Conservation (phyloP, 2,329 filamentous ascomycete genomes). For the Pseudogymnoascus sp. region DNA sequence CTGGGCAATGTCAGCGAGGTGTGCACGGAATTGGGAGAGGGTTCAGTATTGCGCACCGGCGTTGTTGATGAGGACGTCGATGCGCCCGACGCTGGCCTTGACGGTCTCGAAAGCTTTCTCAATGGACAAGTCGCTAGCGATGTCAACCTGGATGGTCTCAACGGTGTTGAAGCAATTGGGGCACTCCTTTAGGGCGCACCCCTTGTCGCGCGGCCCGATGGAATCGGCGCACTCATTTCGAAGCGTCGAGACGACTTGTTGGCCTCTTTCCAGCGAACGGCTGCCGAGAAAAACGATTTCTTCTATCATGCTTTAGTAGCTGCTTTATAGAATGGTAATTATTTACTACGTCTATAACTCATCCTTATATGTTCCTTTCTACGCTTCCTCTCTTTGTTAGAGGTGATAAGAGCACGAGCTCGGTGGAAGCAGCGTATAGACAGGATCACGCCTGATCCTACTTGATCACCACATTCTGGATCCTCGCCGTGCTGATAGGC, state of each 20-base stretch:
- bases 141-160: slow-evolving; percentile 17
- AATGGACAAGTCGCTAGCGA: slow-evolving; percentile 20
- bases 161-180: slow-evolving; percentile 19
- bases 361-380: not conserved
- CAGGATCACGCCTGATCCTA: slow-evolving; percentile 23
- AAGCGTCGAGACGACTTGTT: slow-evolving; percentile 29
- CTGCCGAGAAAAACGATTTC: slow-evolving; percentile 30
- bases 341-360: slow-evolving; percentile 8
- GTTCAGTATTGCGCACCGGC: slow-evolving; percentile 17
- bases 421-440: slow-evolving; percentile 29
- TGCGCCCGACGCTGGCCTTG: slow-evolving; percentile 11
- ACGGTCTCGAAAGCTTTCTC: slow-evolving; percentile 17
- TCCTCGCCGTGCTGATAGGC: slow-evolving; percentile 33
- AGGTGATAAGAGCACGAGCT: slow-evolving; percentile 22
- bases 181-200: too few relatives aligned
- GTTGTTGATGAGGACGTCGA: slow-evolving; percentile 21
- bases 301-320: not conserved
- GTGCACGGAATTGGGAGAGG: not conserved
- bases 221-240: too few relatives aligned
- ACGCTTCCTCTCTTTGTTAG: not conserved
- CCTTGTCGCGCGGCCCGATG: too few relatives aligned
- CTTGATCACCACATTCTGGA: slow-evolving; percentile 25
- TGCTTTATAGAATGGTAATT: not conserved
- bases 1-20: slow-evolving; percentile 11
- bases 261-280: slow-evolving; percentile 29